Base-by-base conservation (phyloP, 306 rosid species). In the Prunus dulcis region DNA sequence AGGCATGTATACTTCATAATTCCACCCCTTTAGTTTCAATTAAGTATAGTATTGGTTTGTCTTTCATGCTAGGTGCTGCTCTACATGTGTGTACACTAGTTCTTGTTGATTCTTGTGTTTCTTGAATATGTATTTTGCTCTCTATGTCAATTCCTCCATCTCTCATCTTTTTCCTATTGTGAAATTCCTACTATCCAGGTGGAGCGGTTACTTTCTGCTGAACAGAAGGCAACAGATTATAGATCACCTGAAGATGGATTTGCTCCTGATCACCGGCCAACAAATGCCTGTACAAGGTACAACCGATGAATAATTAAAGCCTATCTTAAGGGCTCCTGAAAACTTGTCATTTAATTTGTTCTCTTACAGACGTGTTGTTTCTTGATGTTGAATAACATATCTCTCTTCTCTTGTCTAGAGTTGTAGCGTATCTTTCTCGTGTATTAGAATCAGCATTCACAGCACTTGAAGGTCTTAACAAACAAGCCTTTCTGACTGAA, bases 381-480 rank as follows among this genome's bases (percentile, higher is more conserved):
- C 12, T 72, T 79, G 34, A 76, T 75, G 69, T 74, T 60, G 78
- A 72, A 55, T 70, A 46, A 79, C 73, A 64, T 61, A 43, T 50
- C 69, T 79, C 56, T 77, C 34, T 75, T 80, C 74, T 67, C 22
- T 76, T 81, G 74, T 76, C 82, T 79, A 96, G 99, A 83, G 99
- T 96, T 82, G 98, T 96, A 75, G 97, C 93, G 13, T 96, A 96
- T 87, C 98, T 96, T 75, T 96, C 99, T 65, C 99, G 98, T 45
- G 97, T 96, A 78, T 87, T 93, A 72, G 99, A 96, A 83, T 92
- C 98, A 76, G 97, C 97, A 32, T 96, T 92, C 85, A 87, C 98
- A 41, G 97, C 99, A 25, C 88, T 96, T 30, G 99, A 93, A 79
- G 98, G 98, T 78, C 97, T 92, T 61, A 96, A 96, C 89, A 92